Base-by-base conservation (phyloP, 2,329 filamentous ascomycete genomes). In the Neofusicoccum kwambonambiense region DNA sequence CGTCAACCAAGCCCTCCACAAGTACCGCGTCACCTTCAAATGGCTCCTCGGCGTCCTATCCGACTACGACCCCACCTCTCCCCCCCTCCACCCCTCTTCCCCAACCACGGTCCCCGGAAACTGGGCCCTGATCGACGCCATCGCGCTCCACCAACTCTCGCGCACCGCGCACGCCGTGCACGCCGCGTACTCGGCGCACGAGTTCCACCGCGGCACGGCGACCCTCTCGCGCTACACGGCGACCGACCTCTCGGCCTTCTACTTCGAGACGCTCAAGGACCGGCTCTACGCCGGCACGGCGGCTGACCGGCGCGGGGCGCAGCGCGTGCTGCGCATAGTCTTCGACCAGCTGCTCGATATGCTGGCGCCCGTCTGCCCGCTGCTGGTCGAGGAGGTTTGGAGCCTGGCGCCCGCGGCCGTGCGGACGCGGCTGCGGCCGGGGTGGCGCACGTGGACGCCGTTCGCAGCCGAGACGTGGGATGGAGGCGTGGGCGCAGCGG, bases 241-340 rank as follows among this genome's bases (percentile, higher is more conserved):
- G 64, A 87, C 84, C 27, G 91, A 97, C 69, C 84, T 99, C 27
- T 97, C 93, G 0, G 90, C 94, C 0, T 96, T 97, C 76, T 99
- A 98, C 76, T 87, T 99, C 65, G 95, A 99, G 77, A 88, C 91
- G 0, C 83, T 93, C 71, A 99, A 99, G 77, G 95, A 99, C 72
- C 85, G 92, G 3, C 82, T 98, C 1, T 99, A 99, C 80, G 95
- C 93, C 51, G 91, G 90, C 35, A 86, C 89, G 66, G 86, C 86
- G 13, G 83, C 85, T 13, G 89, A 90, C 52, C 81, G 87, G 61
- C 73, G 80, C 31, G 80, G 81, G 22, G 84, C 85, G 1, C 87
- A 89, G 69, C 82, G 79, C 4, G 83, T 86, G 1, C 76, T 89
- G 7, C 82, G 81, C 52, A 75, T 83, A 34, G 86, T 97, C 63